Base-by-base conservation (phyloP, 2,329 filamentous ascomycete genomes). In the Ophiostoma montium region DNA sequence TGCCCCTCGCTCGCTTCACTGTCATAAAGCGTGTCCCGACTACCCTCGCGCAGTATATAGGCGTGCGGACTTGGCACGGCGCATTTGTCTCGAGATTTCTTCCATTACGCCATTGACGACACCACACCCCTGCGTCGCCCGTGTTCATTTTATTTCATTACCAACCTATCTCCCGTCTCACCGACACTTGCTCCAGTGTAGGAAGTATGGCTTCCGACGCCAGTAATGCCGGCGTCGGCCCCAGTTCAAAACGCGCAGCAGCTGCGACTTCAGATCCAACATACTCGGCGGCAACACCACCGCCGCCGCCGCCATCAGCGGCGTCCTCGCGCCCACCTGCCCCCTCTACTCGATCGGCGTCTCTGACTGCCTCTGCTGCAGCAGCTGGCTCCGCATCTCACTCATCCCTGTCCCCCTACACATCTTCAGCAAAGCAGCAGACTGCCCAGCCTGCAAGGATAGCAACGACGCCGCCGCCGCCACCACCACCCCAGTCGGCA, bases 401-500 rank as follows among this genome's bases (percentile, higher is more conserved):
- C 5, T 36, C 51, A 3, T 46, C 51, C 6, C 23, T 43, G 31
- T 30, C 16, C 23, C 1, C 23, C 23, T 42, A 27, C 23, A 30
- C 47, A 21, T 21, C 47, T 5, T 30, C 46, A 5, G 23, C 41
- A 16, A 16, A 39, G 15, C 27, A 44, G 13, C n/a, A 35, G 6
- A 19, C 36, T 2, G 46, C 46, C 21, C n/a, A 43, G 8, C 30
- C 52, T 2, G 36, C 48, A 7, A 35, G 50, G 31, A 54, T 46
- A 50, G 46, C 54, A 11, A 50, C 53, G 32, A 54, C 51, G 10
- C 51, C 51, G 42, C 51, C 49, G 2, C 50, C 53, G 3, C 42
- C 48, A 12, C 23, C 50, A 46, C 23, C 33, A 44, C 32, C 16
- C 18, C 44, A 12, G 39, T 35, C 41, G 38, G 38, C 44, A 38